Evolutionary conservation across 805 yeast genomes (phyloP), one percentile per base, ranked within the genome.

Genomic region (Henningerozyma blattae): DNA sequence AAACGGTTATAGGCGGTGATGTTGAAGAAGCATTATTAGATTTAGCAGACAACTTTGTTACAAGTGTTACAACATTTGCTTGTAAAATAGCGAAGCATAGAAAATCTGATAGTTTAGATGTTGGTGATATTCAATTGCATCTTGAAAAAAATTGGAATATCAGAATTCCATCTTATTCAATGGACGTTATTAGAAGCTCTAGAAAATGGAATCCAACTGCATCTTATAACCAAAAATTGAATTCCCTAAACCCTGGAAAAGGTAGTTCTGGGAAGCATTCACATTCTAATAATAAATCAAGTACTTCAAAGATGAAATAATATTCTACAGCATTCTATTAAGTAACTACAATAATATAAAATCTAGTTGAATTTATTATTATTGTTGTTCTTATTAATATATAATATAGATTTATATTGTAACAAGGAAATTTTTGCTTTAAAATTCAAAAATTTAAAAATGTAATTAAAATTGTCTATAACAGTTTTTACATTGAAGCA

Each of bases 41-140:
- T 56, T 62, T 91, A 31, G 96, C 98, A 0, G 99, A 91, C 57
- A 97, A 91, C 52, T 91, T 91, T 52, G 91, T 91, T n/a, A 72
- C 81, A 6, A 77, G 82, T 31, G 95, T 93, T 3, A 86, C 97
- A 0, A 67, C 85, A 2, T 91, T 91, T 62, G 95, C 97, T 1
- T 89, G 97, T 53, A 72, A 93, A 35, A 65, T 91, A 43, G 97
- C 99, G 16, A 91, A 91, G 54, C 96, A 89, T 52, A 71, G 99
- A 46, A 85, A 83, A 50, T 74, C 85, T 5, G 95, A 89, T 39
- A 72, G 79, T 25, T 64, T 91, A 18, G 97, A 89, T 44, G 85
- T 82, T 12, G 75, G 76, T 46, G 99, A 91, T 54, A 72, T 93
- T 33, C 98, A 91, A 56, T 59, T 91, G 36, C 95, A 91, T 55